Conservation (phyloP, 2,329 filamentous ascomycete genomes). For the Phoma sp. region DNA sequence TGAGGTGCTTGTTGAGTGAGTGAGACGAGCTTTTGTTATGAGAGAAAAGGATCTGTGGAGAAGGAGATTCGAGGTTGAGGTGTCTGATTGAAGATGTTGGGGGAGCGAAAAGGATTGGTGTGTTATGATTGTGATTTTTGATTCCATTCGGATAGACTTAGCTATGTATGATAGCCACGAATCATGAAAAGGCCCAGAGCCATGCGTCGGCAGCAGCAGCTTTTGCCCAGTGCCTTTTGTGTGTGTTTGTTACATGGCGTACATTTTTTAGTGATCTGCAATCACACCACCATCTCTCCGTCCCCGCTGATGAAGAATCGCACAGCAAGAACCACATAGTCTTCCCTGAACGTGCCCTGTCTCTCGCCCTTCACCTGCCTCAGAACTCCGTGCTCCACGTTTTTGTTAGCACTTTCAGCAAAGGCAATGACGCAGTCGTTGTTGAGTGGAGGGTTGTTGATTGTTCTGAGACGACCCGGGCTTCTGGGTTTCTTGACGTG, state of each 20-base stretch:
- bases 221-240: too few species aligned
- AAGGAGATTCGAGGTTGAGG: too few species aligned
- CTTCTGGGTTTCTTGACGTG: slow-evolving; percentile 11
- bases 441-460: slow-evolving; percentile 38
- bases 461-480: slow-evolving; percentile 29
- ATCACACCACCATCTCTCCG: background rate
- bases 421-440: slow-evolving; percentile 44
- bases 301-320: slow-evolving; percentile 38
- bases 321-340: slow-evolving; percentile 50
- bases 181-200: background rate
- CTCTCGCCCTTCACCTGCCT: slow-evolving; percentile 50
- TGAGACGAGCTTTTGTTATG: background rate
- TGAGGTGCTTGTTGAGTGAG: slow-evolving; percentile 12
- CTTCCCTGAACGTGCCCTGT: slow-evolving; percentile 49
- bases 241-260: too few species aligned
- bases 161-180: background rate
- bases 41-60: background rate
- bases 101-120: too few species aligned
- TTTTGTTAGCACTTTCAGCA: slow-evolving; percentile 31
- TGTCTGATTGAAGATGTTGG: too few species aligned
- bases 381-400: slow-evolving; percentile 31
- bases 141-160: slow-evolving; percentile 4
- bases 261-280: too few species aligned
- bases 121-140: background rate
- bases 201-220: background rate